A percentile compares a stretch with the other conserved stretches of the same genome.
phyloP scores from a whole-genome alignment of 2,329 filamentous ascomycete species.

The Fusarium robinianum region DNA sequence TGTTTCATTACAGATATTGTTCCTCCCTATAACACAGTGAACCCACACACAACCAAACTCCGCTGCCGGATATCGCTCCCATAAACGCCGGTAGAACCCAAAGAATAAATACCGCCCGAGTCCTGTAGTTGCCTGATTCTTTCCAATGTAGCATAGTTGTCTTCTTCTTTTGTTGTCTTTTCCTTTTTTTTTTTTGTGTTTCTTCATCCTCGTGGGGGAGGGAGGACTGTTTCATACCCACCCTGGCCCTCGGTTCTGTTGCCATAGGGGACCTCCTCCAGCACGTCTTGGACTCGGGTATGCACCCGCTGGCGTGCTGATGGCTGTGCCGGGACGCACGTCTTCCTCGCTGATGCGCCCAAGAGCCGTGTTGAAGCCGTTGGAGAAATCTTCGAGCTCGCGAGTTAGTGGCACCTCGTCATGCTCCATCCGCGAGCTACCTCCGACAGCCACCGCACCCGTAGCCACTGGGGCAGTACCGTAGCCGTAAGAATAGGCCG shows the following conservation, averaged over 20 bases:
- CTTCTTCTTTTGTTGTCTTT: neutral
- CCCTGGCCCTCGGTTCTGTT: slow-evolving; percentile 56
- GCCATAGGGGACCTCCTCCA: slow-evolving; percentile 54
- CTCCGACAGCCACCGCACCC: slow-evolving; percentile 27
- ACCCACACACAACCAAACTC: slow-evolving; percentile 9
- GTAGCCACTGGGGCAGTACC: slow-evolving; percentile 13
- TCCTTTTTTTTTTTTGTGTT: slow-evolving; percentile 8
- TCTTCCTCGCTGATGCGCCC: slow-evolving; percentile 43
- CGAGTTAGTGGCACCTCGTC: slow-evolving; percentile 49
- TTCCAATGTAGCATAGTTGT: no score
- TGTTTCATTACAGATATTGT: slow-evolving; percentile 19
- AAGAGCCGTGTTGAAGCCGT: slow-evolving; percentile 49
- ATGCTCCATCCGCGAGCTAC: slow-evolving; percentile 34
- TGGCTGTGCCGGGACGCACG: slow-evolving; percentile 28
- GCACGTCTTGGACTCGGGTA: slow-evolving; percentile 32
- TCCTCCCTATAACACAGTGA: no score
- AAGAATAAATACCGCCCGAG: slow-evolving; percentile 2
- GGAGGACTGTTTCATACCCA: slow-evolving; percentile 55
- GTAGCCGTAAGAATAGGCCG: slow-evolving; percentile 24
- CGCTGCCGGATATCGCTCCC: slow-evolving; percentile 13
- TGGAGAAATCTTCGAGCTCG: slow-evolving; percentile 51
- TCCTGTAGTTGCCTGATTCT: no score
- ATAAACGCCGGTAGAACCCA: slow-evolving; percentile 16
- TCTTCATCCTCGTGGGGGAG: slow-evolving; percentile 24
- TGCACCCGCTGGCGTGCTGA: slow-evolving; percentile 25